Evolutionary conservation across 139 green algal species (phyloP).

Genomic region (Chlorella sp.): DNA sequence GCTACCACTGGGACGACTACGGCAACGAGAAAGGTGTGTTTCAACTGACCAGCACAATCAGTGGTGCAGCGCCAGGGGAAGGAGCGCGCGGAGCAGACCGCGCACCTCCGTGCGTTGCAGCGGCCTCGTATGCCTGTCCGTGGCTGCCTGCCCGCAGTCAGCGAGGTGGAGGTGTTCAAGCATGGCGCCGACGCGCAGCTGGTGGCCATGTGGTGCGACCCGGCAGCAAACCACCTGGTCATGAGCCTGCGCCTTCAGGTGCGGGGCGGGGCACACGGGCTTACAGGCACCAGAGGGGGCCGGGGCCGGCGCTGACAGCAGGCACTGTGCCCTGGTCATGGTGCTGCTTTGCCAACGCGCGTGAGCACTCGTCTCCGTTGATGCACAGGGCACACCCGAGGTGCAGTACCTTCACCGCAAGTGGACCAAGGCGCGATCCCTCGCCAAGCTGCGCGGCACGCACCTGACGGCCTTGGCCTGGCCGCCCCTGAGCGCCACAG

Average conservation of each 20-base stretch:
- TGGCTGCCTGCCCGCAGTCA: slow-evolving; percentile 10
- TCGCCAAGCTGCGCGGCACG: slow-evolving; percentile 55
- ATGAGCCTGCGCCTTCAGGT: not conserved
- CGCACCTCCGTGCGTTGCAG: not conserved
- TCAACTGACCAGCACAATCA: slow-evolving; percentile 3
- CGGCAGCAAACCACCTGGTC: slow-evolving; percentile 1
- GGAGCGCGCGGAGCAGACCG: no score
- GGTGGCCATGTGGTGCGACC: slow-evolving; percentile 5
- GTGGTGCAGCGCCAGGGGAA: no score
- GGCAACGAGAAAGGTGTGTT: slow-evolving; percentile 35
- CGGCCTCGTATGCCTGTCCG: not conserved
- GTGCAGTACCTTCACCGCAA: slow-evolving; percentile 42
- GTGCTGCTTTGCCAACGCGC: no score
- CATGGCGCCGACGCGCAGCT: not conserved
- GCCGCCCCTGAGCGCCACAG: no score
- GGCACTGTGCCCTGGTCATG: no score
- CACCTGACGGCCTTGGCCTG: slow-evolving; percentile 53
- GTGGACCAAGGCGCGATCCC: slow-evolving; percentile 32
- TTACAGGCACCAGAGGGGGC: no score
- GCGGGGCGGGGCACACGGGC: not conserved
- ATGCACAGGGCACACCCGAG: slow-evolving; percentile 22
- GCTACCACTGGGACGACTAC: slow-evolving; percentile 64
- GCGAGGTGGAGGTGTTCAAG: slow-evolving; percentile 24
- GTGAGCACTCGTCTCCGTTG: no score
- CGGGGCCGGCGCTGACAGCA: no score